A percentile compares a stretch with the other conserved stretches of the same genome.
Conservation (phyloP, 164 flowering plant genomes). For the Umbellularia californica region DNA sequence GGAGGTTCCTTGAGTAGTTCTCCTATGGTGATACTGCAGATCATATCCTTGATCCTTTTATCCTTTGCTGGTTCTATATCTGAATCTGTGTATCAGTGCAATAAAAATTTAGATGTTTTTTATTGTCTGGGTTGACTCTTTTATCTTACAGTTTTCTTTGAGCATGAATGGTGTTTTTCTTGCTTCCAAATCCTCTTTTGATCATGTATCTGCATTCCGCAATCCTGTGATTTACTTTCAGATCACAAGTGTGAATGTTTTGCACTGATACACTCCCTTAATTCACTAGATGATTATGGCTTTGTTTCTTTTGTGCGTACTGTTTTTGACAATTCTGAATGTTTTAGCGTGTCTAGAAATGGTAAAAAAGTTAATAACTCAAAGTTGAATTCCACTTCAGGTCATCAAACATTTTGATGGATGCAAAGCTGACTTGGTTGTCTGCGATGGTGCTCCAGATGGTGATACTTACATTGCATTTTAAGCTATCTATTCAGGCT, state of each 20-base stretch:
- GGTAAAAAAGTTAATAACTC: not conserved
- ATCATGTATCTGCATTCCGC: not conserved
- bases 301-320: not conserved
- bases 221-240: too few species aligned
- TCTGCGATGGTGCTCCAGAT: constrained; percentile 99
- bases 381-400: constrained; percentile 26
- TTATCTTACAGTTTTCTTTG: not conserved
- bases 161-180: not conserved
- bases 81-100: not conserved
- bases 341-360: not conserved
- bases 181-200: not conserved
- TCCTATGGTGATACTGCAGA: not conserved
- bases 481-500: not conserved
- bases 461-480: constrained; percentile 38
- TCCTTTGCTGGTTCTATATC: not conserved
- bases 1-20: not conserved
- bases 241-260: too few species aligned
- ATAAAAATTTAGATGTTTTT: not conserved
- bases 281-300: too few species aligned
- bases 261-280: too few species aligned
- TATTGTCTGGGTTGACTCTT: not conserved
- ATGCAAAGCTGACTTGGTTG: constrained; percentile 97
- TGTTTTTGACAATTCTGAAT: not conserved
- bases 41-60: not conserved
- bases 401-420: constrained; percentile 99